Conservation (phyloP, 768 basidiomycete species). For the Agrocybe praecox region DNA sequence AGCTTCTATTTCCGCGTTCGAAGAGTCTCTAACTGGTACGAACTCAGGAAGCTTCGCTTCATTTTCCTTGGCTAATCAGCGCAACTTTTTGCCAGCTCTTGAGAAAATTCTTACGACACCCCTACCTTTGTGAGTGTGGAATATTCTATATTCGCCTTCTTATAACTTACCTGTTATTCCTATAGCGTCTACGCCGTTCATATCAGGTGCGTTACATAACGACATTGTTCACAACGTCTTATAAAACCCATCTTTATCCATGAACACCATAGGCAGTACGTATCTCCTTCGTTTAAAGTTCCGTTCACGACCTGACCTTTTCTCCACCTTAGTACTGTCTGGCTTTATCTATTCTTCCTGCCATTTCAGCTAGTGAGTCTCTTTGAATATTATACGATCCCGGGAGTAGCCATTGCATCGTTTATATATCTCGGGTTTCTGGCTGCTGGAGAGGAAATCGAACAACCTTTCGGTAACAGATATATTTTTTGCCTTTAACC, state of each 20-base stretch:
- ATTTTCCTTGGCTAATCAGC: background rate
- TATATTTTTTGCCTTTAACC: background rate
- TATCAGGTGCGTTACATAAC: constrained; percentile 39
- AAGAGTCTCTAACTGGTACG: constrained; percentile 54
- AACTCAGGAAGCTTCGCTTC: background rate
- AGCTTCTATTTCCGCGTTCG: constrained; percentile 49
- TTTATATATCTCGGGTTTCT: constrained; percentile 81
- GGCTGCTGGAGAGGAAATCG: constrained; percentile 71
- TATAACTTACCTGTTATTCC: background rate
- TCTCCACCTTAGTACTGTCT: constrained; percentile 50
- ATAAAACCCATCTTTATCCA: too few species aligned
- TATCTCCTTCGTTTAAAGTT: background rate
- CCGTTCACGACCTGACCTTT: constrained; percentile 8
- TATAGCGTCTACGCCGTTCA: constrained; percentile 64
- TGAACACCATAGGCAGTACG: background rate
- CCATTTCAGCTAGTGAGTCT: constrained; percentile 73
- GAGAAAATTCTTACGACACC: constrained; percentile 68
- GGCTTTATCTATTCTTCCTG: constrained; percentile 75
- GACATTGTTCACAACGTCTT: too few species aligned
- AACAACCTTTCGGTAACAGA: constrained; percentile 60
- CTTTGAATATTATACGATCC: constrained; percentile 67
- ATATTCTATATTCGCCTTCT: background rate
- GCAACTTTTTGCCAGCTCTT: constrained; percentile 35
- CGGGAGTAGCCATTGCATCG: constrained; percentile 63
- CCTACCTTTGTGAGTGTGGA: constrained; percentile 58